These are phyloP conservation scores for Phyllosticta ampelicida DNA, from an alignment of 2,329 filamentous ascomycete genomes.

Conservation along the genomic window DNA sequence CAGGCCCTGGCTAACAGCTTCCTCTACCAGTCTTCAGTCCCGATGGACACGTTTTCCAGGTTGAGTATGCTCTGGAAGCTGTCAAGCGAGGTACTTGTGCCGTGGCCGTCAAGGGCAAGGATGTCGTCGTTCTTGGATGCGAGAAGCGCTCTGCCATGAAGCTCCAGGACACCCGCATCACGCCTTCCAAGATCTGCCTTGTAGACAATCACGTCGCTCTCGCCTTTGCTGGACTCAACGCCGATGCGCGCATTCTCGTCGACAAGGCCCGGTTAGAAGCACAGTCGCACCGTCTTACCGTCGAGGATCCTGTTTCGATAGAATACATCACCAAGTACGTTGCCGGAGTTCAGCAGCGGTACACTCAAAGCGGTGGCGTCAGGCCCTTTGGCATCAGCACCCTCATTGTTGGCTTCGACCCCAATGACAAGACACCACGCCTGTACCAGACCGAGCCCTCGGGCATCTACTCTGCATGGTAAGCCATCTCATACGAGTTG, in stretches of 20 bases:
- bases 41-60: slow-evolving; percentile 98
- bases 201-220: slow-evolving; percentile 94
- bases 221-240: slow-evolving; percentile 93
- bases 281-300: slow-evolving; percentile 91
- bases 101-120: slow-evolving; percentile 88
- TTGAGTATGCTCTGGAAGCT: slow-evolving; percentile 97
- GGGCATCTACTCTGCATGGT: slow-evolving; percentile 99
- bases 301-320: slow-evolving; percentile 94
- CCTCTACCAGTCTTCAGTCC: slow-evolving; percentile 76
- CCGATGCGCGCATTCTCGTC: slow-evolving; percentile 93
- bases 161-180: slow-evolving; percentile 97
- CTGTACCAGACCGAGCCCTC: slow-evolving; percentile 99
- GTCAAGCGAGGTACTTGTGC: slow-evolving; percentile 99
- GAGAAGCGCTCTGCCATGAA: slow-evolving; percentile 99
- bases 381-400: slow-evolving; percentile 98
- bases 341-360: slow-evolving; percentile 93
- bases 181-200: slow-evolving; percentile 94
- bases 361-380: slow-evolving; percentile 97
- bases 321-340: slow-evolving; percentile 99
- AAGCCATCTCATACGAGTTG: slow-evolving; percentile 24
- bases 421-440: slow-evolving; percentile 75
- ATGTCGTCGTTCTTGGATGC: slow-evolving; percentile 92
- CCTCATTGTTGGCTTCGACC: slow-evolving; percentile 96
- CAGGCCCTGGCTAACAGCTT: slow-evolving; percentile 27
- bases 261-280: slow-evolving; percentile 97